Evolutionary conservation across 768 basidiomycete genomes (phyloP).

Genomic region (Phaffia tasmanica): DNA sequence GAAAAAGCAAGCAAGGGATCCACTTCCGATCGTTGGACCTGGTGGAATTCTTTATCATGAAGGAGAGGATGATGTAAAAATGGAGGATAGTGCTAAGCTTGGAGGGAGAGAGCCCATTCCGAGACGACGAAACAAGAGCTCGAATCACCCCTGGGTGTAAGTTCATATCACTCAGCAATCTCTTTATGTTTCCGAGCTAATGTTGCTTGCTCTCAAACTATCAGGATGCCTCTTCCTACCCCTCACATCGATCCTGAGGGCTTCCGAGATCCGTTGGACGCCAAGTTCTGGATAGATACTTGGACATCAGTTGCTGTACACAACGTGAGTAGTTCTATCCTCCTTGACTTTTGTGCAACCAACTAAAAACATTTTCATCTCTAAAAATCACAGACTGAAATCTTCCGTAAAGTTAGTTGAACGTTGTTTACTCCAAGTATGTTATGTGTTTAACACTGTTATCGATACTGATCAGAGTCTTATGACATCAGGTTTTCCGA

Average conservation of each 20-base stretch:
- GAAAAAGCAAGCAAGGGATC: neutral
- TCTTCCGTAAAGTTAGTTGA: constrained; percentile 70
- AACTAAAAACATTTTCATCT: neutral
- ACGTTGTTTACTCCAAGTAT: neutral
- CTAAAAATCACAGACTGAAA: constrained; percentile 58
- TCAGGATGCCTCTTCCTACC: constrained; percentile 48
- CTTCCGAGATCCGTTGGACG: constrained; percentile 80
- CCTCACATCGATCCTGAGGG: constrained; percentile 62
- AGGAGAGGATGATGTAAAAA: neutral
- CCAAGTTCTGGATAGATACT: constrained; percentile 76
- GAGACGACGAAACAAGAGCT: neutral
- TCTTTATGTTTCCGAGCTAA: neutral
- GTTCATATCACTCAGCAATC: neutral
- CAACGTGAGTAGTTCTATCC: constrained; percentile 52
- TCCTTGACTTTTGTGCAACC: neutral
- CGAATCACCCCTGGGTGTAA: constrained; percentile 20
- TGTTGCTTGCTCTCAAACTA: neutral
- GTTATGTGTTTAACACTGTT: neutral
- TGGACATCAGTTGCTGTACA: constrained; percentile 81
- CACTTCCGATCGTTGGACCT: neutral
- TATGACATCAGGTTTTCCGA: constrained; percentile 57
- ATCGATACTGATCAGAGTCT: neutral
- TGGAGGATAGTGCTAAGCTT: neutral
- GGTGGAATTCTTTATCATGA: neutral
- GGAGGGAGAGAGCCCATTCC: neutral